phyloP scores from a whole-genome alignment of 441 rosid species.

The Pelargonium myrrhifolium region DNA sequence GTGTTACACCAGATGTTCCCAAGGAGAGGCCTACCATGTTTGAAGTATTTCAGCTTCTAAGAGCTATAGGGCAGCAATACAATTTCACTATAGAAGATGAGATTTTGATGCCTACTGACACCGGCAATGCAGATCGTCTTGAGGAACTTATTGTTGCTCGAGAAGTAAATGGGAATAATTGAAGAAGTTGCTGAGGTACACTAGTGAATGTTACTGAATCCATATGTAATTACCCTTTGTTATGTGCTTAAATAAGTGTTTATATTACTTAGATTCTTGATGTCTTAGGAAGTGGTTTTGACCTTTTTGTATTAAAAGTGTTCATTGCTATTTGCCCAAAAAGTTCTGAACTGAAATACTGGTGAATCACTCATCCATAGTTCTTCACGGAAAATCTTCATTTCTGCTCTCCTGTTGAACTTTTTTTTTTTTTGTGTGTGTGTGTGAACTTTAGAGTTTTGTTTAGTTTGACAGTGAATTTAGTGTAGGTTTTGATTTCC shows the following conservation, averaged over 20 bases:
- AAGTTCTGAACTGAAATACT: no score
- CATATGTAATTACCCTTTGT: conserved; percentile 23
- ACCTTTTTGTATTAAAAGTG: no score
- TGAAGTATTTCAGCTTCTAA: conserved; percentile 67
- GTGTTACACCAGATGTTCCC: conserved; percentile 42
- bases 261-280: no score
- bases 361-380: no score
- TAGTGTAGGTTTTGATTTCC: no score
- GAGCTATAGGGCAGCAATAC: conserved; percentile 66
- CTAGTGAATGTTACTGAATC: conserved; percentile 14
- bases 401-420: no score
- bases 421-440: no score
- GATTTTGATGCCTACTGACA: conserved; percentile 56
- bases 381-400: no score
- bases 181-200: conserved; percentile 17
- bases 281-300: no score
- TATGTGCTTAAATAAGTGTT: conserved; percentile 25
- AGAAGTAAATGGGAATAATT: conserved; percentile 20
- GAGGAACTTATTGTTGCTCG: conserved; percentile 76
- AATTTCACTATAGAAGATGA: conserved; percentile 67
- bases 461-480: no score
- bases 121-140: conserved; percentile 34
- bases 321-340: no score
- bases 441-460: no score
- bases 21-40: conserved; percentile 87